Percentiles rank a stretch among this genome's conserved stretches.
phyloP scores from a whole-genome alignment of 108 stramenopile genomes.

The Skeletonema marinoi region DNA sequence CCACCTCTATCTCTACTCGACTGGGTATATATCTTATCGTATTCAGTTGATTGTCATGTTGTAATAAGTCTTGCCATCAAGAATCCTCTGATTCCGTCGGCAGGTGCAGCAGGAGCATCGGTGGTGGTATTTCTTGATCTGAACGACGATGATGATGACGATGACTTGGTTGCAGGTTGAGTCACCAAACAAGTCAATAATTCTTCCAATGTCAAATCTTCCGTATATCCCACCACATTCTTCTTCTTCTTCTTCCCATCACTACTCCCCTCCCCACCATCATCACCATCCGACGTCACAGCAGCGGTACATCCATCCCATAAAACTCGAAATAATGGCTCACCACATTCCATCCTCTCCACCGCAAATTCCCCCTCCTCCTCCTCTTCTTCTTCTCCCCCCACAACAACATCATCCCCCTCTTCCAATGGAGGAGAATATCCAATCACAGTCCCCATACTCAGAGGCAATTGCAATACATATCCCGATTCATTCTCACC shows the following conservation, averaged over 20 bases:
- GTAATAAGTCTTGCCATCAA: no score
- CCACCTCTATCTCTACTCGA: no score
- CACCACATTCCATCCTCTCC: conserved; percentile 12
- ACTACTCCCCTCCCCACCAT: background rate
- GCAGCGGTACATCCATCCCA: conserved; percentile 24
- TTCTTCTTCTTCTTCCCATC: background rate
- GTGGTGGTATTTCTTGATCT: background rate
- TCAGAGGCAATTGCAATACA: conserved; percentile 17
- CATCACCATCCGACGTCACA: background rate
- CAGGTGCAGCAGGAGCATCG: no score
- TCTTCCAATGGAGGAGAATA: conserved; percentile 19
- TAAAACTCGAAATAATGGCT: conserved; percentile 20
- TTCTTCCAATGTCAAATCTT: conserved; percentile 33
- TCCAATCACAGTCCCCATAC: conserved; percentile 31
- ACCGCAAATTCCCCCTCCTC: conserved; percentile 13
- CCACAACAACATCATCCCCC: background rate
- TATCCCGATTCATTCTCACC: background rate
- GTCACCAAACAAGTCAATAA: background rate
- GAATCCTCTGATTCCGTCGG: no score
- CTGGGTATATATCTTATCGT: no score
- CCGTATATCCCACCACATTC: conserved; percentile 13
- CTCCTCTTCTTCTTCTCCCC: conserved; percentile 6
- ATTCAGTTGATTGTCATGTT: no score
- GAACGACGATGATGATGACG: background rate
- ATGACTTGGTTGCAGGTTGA: conserved; percentile 1